A percentile compares a stretch with the other conserved stretches of the same genome.
These are phyloP conservation scores for Amphicarpaea edgeworthii DNA, from an alignment of 306 rosid species.

Conservation along the genomic window DNA sequence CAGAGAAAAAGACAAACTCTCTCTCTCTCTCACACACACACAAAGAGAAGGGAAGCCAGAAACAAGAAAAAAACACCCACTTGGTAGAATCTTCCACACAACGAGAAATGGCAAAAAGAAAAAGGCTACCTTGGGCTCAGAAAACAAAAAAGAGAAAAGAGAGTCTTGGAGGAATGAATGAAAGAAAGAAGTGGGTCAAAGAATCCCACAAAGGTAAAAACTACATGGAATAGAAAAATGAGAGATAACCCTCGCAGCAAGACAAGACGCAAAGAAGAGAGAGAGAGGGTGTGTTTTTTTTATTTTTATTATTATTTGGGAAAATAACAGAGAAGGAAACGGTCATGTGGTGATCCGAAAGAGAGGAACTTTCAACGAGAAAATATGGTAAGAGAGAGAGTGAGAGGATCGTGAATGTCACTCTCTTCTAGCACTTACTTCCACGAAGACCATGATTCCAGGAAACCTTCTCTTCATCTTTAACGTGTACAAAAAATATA, in stretches of 20 bases:
- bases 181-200: conserved; percentile 58
- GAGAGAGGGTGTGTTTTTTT: conserved; percentile 5
- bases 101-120: conserved; percentile 46
- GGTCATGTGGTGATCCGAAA: conserved; percentile 85
- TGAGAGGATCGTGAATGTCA: conserved; percentile 65
- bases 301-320: conserved; percentile 36
- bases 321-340: conserved; percentile 55
- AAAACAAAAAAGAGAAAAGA: conserved; percentile 7
- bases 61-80: conserved; percentile 54
- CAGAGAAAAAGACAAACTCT: conserved; percentile 33
- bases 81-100: conserved; percentile 55
- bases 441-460: conserved; percentile 65
- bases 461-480: conserved; percentile 53
- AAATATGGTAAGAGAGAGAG: conserved; percentile 39
- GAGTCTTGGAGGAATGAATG: conserved; percentile 12
- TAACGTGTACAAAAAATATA: neutral
- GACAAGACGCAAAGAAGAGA: conserved; percentile 42
- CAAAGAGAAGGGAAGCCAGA: conserved; percentile 40
- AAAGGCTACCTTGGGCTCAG: conserved; percentile 49
- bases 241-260: conserved; percentile 52
- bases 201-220: conserved; percentile 55
- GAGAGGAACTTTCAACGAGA: conserved; percentile 34
- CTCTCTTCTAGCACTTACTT: conserved; percentile 52
- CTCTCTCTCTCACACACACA: neutral
- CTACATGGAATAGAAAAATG: conserved; percentile 35